Evolutionary conservation across 1,284 basidiomycete species (phyloP), one percentile per base, ranked within the genome.

Genomic region (Trichosporon ovoides): DNA sequence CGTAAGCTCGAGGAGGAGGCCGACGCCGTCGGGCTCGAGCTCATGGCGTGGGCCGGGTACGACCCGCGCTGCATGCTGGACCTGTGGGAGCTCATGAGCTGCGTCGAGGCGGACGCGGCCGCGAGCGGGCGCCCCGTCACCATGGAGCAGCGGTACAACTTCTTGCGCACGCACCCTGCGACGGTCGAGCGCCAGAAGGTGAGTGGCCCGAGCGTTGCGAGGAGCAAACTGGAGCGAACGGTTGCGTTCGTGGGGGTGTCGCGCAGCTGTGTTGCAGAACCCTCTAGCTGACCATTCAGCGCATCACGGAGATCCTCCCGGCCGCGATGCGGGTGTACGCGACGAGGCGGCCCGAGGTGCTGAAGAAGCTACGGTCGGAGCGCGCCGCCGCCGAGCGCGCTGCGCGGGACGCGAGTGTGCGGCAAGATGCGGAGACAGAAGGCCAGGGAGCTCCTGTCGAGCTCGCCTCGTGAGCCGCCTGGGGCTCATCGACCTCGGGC

Each of bases 1-100:
- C 72, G 80, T 37, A 81, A 81, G 66, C 66, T 82, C 16, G 81
- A 82, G 64, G 75, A 75, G 64, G 81, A 82, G 63, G 81, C 81
- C 1, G 81, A 82, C 57, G 67, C 74, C 11, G 75, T 82, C 1
- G 81, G 81, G 3, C 66, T 82, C 12, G 70, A 79, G 70, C 70
- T 79, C 56, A 79, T 80, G 77, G 77, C 79, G 4, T 65, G 68
- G 34, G 79, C 79, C 10, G 79, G 79, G n/a, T 82, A 80, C 58
- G 76, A 82, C 62, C 81, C 81, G 7, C 68, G 78, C 5, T 76
- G 74, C 0, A 78, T 80, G 20, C 54, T 78, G 11, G 77, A 78
- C 53, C 66, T 82, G 16, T 82, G 81, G 81, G 77, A 79, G 46
- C 68, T 81, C 6, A 77, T 82, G 73, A 70, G 71, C 14, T 77